Conservation (phyloP, 768 basidiomycete genomes). For the Russula griseocarnosa region DNA sequence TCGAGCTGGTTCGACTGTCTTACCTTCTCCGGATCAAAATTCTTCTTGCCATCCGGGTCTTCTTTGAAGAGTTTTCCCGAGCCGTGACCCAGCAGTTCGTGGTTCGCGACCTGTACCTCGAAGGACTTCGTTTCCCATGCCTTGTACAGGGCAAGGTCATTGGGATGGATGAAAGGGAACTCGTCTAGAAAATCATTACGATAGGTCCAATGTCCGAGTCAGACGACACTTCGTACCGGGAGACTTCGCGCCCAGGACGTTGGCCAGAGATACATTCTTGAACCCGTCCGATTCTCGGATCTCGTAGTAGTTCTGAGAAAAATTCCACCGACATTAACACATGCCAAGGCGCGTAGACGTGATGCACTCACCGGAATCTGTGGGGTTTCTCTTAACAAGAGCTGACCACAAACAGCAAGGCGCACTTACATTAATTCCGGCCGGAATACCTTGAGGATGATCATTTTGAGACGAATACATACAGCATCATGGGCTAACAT, state of each 20-base stretch:
- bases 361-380: slow-evolving; percentile 57
- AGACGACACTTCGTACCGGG: slow-evolving; percentile 48
- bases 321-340: neutral
- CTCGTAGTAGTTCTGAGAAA: slow-evolving; percentile 69
- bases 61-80: slow-evolving; percentile 82
- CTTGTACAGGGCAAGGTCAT: slow-evolving; percentile 70
- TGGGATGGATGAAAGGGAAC: slow-evolving; percentile 76
- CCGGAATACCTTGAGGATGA: slow-evolving; percentile 60
- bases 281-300: slow-evolving; percentile 78
- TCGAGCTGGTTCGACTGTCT: slow-evolving; percentile 2
- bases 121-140: slow-evolving; percentile 76
- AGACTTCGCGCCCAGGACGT: slow-evolving; percentile 83
- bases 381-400: neutral
- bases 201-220: neutral
- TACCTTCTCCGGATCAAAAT: slow-evolving; percentile 72
- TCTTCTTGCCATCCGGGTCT: slow-evolving; percentile 66
- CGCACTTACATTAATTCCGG: slow-evolving; percentile 69
- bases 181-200: slow-evolving; percentile 39
- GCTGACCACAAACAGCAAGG: slow-evolving; percentile 4
- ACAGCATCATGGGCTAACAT: slow-evolving; percentile 22
- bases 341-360: neutral
- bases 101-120: slow-evolving; percentile 87
- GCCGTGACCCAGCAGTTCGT: slow-evolving; percentile 83
- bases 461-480: neutral
- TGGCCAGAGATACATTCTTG: slow-evolving; percentile 85